Evolutionary conservation across 2,329 filamentous ascomycete species (phyloP).

Genomic region (Blumeriella jaapii): DNA sequence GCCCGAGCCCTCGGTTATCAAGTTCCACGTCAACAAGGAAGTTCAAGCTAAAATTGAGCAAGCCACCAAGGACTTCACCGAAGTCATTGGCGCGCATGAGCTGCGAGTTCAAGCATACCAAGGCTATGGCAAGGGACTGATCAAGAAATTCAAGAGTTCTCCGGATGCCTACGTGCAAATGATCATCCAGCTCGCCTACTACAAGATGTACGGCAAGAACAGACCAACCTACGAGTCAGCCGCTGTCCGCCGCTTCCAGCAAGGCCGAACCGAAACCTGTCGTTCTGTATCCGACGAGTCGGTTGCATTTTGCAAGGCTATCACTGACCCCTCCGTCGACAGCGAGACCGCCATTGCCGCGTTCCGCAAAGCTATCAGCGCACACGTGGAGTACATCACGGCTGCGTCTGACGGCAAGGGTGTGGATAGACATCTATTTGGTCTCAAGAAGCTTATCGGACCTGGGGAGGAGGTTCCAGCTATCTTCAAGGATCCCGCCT

Average conservation of each 20-base stretch:
- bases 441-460: slow-evolving; percentile 79
- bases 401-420: slow-evolving; percentile 87
- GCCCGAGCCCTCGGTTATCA: slow-evolving; percentile 65
- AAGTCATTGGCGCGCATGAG: slow-evolving; percentile 78
- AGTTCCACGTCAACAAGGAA: slow-evolving; percentile 66
- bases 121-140: slow-evolving; percentile 93
- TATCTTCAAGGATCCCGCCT: slow-evolving; percentile 82
- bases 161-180: slow-evolving; percentile 97
- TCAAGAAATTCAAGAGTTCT: slow-evolving; percentile 99
- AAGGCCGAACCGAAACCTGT: slow-evolving; percentile 92
- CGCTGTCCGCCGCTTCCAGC: slow-evolving; percentile 87
- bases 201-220: slow-evolving; percentile 98
- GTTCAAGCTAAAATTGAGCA: slow-evolving; percentile 68
- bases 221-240: slow-evolving; percentile 96
- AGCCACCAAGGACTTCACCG: slow-evolving; percentile 66
- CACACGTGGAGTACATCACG: slow-evolving; percentile 82
- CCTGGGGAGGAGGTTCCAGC: slow-evolving; percentile 70
- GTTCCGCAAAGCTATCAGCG: slow-evolving; percentile 70
- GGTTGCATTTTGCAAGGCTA: slow-evolving; percentile 79
- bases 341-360: slow-evolving; percentile 57
- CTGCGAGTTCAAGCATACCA: slow-evolving; percentile 92
- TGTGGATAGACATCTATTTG: slow-evolving; percentile 94
- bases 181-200: slow-evolving; percentile 95
- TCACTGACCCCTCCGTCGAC: slow-evolving; percentile 56
- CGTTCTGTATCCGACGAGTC: slow-evolving; percentile 84